Evolutionary conservation across 495 filamentous ascomycete species (phyloP).

Genomic region (Penicillium daleae): DNA sequence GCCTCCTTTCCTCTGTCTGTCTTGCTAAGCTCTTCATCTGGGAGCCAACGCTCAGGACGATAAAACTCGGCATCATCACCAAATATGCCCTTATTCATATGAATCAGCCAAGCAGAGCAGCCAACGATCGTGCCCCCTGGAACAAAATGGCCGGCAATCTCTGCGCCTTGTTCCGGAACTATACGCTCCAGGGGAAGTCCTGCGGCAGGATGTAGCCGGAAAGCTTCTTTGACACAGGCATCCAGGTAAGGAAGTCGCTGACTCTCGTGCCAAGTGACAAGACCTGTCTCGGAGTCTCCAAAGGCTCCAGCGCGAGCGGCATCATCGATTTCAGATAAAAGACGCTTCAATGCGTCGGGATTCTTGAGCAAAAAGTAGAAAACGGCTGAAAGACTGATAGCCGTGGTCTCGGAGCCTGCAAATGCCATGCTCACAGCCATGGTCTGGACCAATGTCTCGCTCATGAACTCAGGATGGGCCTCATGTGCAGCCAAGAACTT

Average conservation of each 20-base stretch:
- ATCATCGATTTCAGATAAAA: constrained; percentile 58
- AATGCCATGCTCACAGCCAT: constrained; percentile 63
- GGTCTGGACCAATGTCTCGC: constrained; percentile 62
- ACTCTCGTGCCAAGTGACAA: constrained; percentile 59
- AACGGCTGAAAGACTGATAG: constrained; percentile 62
- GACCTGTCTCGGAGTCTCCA: constrained; percentile 51
- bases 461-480: constrained; percentile 65
- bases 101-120: constrained; percentile 63
- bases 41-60: constrained; percentile 65
- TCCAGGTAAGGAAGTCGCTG: constrained; percentile 65
- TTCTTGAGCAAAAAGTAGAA: constrained; percentile 68
- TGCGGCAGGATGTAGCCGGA: constrained; percentile 65
- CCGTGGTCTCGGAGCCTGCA: constrained; percentile 66
- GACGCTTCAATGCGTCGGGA: constrained; percentile 43
- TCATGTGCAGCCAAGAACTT: constrained; percentile 52
- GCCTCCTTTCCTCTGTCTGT: constrained; percentile 9
- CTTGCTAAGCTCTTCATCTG: constrained; percentile 28
- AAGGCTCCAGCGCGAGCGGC: constrained; percentile 45
- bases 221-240: constrained; percentile 70
- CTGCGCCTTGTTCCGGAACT: constrained; percentile 37
- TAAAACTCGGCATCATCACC: constrained; percentile 61
- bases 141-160: constrained; percentile 54
- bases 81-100: constrained; percentile 60
- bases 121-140: constrained; percentile 68
- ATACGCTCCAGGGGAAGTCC: constrained; percentile 58